Percentiles rank a stretch among this genome's conserved stretches.
Evolutionary conservation across 441 rosid species (phyloP).

Genomic region (Erodium texanum): DNA sequence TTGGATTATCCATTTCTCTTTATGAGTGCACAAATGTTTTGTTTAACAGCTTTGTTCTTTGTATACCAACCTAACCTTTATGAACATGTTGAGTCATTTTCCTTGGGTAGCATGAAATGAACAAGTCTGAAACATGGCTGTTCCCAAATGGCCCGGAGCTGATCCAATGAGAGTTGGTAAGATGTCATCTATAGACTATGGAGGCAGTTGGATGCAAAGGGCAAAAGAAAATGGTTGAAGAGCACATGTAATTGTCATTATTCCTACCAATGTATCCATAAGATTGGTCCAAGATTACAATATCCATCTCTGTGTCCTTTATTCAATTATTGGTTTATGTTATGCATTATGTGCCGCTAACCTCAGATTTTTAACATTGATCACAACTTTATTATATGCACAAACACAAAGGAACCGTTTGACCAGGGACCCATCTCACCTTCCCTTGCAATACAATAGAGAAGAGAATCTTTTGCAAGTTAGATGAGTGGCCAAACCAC

Average conservation of each 20-base stretch:
- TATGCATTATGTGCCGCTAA: background rate
- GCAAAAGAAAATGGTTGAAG: background rate
- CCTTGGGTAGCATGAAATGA: too few relatives aligned
- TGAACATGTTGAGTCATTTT: too few relatives aligned
- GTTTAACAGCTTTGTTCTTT: too few relatives aligned
- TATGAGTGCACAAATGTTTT: too few relatives aligned
- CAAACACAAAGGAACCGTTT: constrained; percentile 28
- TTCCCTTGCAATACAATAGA: constrained; percentile 1
- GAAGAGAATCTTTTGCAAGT: constrained; percentile 25
- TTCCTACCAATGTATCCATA: background rate
- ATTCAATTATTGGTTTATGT: too few relatives aligned
- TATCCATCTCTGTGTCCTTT: background rate
- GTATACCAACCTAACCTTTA: too few relatives aligned
- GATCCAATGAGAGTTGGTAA: background rate
- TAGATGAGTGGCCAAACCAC: constrained; percentile 13
- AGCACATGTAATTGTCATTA: background rate
- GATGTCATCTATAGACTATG: background rate
- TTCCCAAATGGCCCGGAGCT: too few relatives aligned
- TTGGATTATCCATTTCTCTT: too few relatives aligned
- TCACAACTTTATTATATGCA: background rate
- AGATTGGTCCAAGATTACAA: background rate
- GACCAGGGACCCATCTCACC: constrained; percentile 36
- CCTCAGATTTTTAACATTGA: background rate
- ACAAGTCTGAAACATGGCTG: too few relatives aligned
- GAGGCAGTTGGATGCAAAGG: background rate